Percentiles rank a stretch among this genome's conserved stretches.
These are phyloP conservation scores for Diaporthe citriasiana DNA, from an alignment of 2,329 filamentous ascomycete genomes.

Conservation along the genomic window DNA sequence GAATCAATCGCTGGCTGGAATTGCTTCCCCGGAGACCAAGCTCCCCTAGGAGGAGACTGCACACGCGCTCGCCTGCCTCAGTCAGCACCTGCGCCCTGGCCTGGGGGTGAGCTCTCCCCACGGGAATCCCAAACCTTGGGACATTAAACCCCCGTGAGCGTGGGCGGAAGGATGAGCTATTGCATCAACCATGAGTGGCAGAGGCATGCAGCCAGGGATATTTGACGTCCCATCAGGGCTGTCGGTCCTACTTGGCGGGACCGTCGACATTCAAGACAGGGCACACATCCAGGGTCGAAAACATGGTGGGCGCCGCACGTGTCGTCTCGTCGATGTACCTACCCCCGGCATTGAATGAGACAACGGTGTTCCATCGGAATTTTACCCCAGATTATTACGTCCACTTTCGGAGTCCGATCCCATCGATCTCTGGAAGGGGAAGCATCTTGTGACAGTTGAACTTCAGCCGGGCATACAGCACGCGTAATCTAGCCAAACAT, in stretches of 20 bases:
- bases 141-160: background rate
- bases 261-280: background rate
- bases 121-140: background rate
- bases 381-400: conserved; percentile 19
- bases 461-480: background rate
- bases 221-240: background rate
- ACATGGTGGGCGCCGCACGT: background rate
- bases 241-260: conserved; percentile 1
- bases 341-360: conserved; percentile 4
- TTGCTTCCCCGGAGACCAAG: conserved; percentile 8
- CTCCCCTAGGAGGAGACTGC: background rate
- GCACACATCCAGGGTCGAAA: background rate
- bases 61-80: background rate
- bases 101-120: background rate
- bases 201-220: background rate
- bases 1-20: conserved; percentile 2
- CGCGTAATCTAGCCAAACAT: background rate
- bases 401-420: conserved; percentile 6
- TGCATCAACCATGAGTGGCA: background rate
- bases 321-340: background rate
- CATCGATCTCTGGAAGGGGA: background rate
- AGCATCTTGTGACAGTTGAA: conserved; percentile 8
- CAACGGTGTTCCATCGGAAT: background rate
- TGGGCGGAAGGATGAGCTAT: background rate
- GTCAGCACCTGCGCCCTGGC: background rate